Percentiles rank a stretch among this genome's conserved stretches.
Conservation (phyloP, 257 asterid genomes). For the Solanum dulcamara region DNA sequence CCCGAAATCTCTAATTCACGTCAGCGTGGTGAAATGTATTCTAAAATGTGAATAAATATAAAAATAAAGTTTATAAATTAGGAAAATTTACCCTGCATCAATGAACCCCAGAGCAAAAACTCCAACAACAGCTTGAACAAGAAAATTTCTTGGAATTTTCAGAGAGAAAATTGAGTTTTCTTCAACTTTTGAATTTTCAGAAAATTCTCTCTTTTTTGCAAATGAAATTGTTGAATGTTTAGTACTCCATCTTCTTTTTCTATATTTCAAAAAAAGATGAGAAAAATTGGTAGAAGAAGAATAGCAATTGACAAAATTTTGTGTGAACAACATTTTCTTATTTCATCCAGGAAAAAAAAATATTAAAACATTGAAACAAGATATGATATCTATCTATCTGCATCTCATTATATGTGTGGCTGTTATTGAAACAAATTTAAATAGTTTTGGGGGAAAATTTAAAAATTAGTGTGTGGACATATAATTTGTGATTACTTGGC, state of each 20-base stretch:
- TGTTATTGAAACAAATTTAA: no score
- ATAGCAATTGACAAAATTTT: conserved; percentile 2
- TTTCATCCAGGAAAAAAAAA: not conserved
- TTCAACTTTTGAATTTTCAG: conserved; percentile 18
- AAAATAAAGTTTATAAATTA: not conserved
- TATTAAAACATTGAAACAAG: not conserved
- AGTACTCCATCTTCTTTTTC: not conserved
- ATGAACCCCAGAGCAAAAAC: conserved; percentile 61
- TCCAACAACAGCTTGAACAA: conserved; percentile 48
- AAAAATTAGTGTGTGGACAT: no score
- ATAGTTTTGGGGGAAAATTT: no score
- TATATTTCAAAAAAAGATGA: conserved; percentile 6
- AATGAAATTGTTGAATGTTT: not conserved
- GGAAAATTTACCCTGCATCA: conserved; percentile 67
- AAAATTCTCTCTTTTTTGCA: conserved; percentile 31
- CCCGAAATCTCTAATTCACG: not conserved
- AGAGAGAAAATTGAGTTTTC: conserved; percentile 17
- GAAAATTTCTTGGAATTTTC: conserved; percentile 23
- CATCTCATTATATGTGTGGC: not conserved
- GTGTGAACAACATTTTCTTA: conserved; percentile 18
- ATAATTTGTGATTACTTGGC: no score
- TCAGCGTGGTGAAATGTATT: not conserved
- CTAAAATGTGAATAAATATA: not conserved
- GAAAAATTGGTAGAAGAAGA: not conserved
- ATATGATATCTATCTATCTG: not conserved